Conservation (phyloP, 345 rosid species). For the Excoecaria agallocha region DNA sequence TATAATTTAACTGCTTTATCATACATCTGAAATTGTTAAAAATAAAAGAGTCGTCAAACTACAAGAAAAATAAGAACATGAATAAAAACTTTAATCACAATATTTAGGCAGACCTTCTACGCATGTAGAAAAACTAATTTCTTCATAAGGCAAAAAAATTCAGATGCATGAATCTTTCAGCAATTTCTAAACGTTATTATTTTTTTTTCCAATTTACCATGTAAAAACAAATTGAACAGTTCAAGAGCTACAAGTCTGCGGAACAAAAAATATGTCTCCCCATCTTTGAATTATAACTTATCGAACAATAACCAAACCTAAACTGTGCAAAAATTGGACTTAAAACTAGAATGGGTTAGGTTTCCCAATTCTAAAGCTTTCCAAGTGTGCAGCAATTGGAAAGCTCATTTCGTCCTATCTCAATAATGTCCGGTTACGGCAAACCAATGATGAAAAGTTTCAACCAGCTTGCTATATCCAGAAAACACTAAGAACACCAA, state of each 20-base stretch:
- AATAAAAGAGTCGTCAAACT: not conserved
- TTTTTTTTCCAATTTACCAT: not conserved
- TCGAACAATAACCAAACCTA: not conserved
- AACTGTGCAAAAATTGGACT: not conserved
- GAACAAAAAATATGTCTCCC: not conserved
- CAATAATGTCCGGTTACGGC: not conserved
- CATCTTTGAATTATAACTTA: not conserved
- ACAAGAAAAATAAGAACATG: not conserved
- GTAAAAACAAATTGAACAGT: not conserved
- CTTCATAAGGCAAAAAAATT: not conserved
- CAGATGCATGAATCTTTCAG: not conserved
- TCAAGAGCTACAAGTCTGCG: not conserved
- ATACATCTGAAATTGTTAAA: conserved; percentile 58
- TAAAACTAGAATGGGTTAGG: not conserved
- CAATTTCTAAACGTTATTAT: not conserved
- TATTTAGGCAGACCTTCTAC: not conserved
- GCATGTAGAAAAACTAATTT: not conserved
- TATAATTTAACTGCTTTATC: conserved; percentile 77
- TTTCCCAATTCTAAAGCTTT: no score
- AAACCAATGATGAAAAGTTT: not conserved
- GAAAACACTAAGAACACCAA: not conserved
- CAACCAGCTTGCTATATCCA: not conserved
- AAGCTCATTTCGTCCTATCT: not conserved
- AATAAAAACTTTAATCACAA: not conserved
- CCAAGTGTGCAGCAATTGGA: not conserved